Base-by-base conservation (phyloP, 179 eudicot genomes). In the Silene vulgaris region DNA sequence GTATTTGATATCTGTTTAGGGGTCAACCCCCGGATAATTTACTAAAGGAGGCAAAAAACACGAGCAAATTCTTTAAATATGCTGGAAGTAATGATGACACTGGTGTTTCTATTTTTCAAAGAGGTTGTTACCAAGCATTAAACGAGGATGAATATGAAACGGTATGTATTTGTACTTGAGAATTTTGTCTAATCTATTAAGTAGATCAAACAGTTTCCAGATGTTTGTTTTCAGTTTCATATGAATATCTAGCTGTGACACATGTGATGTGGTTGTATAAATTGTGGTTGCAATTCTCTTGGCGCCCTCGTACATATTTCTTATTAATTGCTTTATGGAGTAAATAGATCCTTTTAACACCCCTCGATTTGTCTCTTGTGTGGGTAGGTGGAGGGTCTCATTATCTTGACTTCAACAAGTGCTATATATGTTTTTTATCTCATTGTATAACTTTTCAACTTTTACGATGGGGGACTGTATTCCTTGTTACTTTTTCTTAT, bases 21-120 rank as follows among this genome's bases (percentile, higher is more conserved):
- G 96, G 88, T 57, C 99, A 89, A 85, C 99, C 97, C 61, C 97
- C 99, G 74, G 99, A 96, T 85, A 84, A 90, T 88, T 85, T 96
- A 69, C 86, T 96, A 21, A 88, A 84, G 79, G 89, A 88, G 75
- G 91, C 97, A 73, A 96, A 93, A 81, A 88, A 86, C 77, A 89
- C 97, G 3, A 87, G 86, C 85, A 96, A 93, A 86, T 96, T 93
- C 83, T 96, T 96, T 86, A 96, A 96, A 80, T 84, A 83, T 84
- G 85, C 85, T 77, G 97, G 93, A 77, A 89, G 83, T 76, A 81
- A 85, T 73, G 95, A 86, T 56, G 79, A 69, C 59, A 82, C 77
- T 21, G 85, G 77, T 69, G 78, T 61, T 84, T 80, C 84, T 62
- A 23, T 54, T 63, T 77, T 83, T 60, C 80, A 85, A 65, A 80